Evolutionary conservation across 2,329 filamentous ascomycete genomes (phyloP).

Genomic region (Lecanosticta acicola): DNA sequence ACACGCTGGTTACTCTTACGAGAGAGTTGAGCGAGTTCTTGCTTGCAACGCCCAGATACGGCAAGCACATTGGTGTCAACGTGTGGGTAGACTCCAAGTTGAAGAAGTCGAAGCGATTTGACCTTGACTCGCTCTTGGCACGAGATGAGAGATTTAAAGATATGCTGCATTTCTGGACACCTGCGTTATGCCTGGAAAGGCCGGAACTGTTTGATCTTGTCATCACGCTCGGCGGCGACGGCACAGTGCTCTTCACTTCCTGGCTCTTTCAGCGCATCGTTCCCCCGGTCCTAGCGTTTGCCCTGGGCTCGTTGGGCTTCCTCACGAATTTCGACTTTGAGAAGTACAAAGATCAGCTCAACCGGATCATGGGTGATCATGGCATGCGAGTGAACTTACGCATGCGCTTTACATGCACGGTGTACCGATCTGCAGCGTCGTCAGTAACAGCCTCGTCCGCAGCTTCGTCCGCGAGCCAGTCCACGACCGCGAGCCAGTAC

Average conservation of each 20-base stretch:
- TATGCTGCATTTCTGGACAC: constrained; percentile 94
- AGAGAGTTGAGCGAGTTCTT: constrained; percentile 84
- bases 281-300: constrained; percentile 78
- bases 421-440: constrained; percentile 62
- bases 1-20: constrained; percentile 82
- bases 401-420: constrained; percentile 98
- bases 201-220: constrained; percentile 96
- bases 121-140: constrained; percentile 64
- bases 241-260: constrained; percentile 80
- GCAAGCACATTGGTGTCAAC: constrained; percentile 82
- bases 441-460: constrained; percentile 26
- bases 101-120: constrained; percentile 79
- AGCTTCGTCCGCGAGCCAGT: constrained; percentile 28
- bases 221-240: constrained; percentile 77
- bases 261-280: constrained; percentile 91
- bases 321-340: constrained; percentile 83
- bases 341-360: constrained; percentile 78
- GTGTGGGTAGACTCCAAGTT: constrained; percentile 98
- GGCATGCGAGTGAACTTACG: constrained; percentile 97
- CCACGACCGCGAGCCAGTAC: constrained; percentile 23
- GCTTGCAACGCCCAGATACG: constrained; percentile 81
- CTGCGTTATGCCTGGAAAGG: constrained; percentile 86
- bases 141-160: constrained; percentile 69
- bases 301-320: constrained; percentile 79
- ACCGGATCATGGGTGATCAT: constrained; percentile 83